A percentile compares a stretch with the other conserved stretches of the same genome.
These are phyloP conservation scores for Eremochloa ophiuroides DNA, from an alignment of 176 grass and related monocot species.

Conservation along the genomic window DNA sequence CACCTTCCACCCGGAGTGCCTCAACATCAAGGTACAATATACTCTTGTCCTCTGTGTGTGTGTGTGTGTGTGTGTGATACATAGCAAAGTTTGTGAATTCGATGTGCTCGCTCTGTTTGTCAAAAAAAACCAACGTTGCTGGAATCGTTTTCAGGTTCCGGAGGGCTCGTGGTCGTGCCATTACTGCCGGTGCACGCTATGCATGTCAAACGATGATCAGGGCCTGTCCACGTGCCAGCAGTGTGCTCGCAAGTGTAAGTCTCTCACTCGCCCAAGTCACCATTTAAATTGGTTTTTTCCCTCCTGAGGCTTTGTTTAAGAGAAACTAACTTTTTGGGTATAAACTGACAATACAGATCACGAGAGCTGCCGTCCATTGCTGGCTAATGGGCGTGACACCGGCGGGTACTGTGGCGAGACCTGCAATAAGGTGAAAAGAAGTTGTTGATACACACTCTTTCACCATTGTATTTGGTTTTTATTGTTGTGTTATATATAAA, in stretches of 20 bases:
- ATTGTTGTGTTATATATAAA: background rate
- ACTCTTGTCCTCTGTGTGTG: too few relatives aligned
- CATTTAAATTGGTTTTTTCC: background rate
- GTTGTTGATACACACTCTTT: background rate
- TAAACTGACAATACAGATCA: constrained; percentile 50
- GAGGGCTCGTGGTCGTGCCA: constrained; percentile 68
- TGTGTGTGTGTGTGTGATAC: too few relatives aligned
- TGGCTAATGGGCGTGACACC: constrained; percentile 21
- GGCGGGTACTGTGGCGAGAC: constrained; percentile 38
- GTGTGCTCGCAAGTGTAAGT: constrained; percentile 57
- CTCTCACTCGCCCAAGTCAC: background rate
- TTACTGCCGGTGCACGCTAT: constrained; percentile 67
- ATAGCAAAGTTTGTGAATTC: background rate
- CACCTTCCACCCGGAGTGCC: constrained; percentile 75
- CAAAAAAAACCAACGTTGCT: too few relatives aligned
- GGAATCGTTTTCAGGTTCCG: constrained; percentile 21
- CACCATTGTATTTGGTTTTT: background rate
- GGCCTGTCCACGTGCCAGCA: constrained; percentile 48
- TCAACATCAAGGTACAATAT: constrained; percentile 43
- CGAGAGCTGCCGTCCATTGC: constrained; percentile 44
- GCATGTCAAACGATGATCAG: constrained; percentile 38
- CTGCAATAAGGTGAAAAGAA: constrained; percentile 60
- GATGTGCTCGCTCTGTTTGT: background rate
- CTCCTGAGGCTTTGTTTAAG: background rate
- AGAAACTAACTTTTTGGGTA: constrained; percentile 1